Base-by-base conservation (phyloP, 192 early-diverging fungal genomes). In the Linderina pennispora region DNA sequence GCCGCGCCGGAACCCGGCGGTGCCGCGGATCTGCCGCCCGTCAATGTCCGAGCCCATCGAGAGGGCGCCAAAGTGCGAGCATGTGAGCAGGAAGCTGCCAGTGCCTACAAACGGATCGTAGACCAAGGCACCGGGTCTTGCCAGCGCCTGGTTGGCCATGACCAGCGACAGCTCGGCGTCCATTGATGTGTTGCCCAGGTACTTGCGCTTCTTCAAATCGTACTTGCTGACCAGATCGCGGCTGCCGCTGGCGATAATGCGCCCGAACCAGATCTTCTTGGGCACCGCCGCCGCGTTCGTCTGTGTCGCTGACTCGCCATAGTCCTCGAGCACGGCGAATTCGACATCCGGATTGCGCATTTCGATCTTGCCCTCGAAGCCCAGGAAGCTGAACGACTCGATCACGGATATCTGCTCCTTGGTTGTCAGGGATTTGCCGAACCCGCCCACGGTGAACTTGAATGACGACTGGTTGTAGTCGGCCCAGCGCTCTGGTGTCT, bases 41-140 rank as follows among this genome's bases (percentile, higher is more conserved):
- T 99, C 94, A 55, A 99, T 99, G 76, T 99, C 96, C 3, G 90
- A 83, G 4, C 96, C 96, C 51, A 96, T 61, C 0, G 92, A 90
- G 54, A 72, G 88, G 0, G 90, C 83, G 18, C 96, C 96, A 73
- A 91, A 97, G 59, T 97, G 88, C 15, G 96, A 80, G 56, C 91
- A 92, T 1, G 91, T 92, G 50, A 99, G 67, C 33, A 99, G 67
- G 42, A 99, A 92, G 36, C 84, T 87, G 19, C 90, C 94, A 0
- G 96, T 99, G 6, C 96, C 96, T 0, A 95, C 92, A 79, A 97
- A 99, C 18, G 96, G 96, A 64, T 99, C 96, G 40, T 94, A 84
- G 3, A 96, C 79, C 2, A 97, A 56, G 22, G 83, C 76, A 11
- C 91, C 91, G 3, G 40, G 23, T 8, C 76, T 47, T 14, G 88